Evolutionary conservation across 2,329 filamentous ascomycete species (phyloP).

Genomic region (Rutstroemia sp.): DNA sequence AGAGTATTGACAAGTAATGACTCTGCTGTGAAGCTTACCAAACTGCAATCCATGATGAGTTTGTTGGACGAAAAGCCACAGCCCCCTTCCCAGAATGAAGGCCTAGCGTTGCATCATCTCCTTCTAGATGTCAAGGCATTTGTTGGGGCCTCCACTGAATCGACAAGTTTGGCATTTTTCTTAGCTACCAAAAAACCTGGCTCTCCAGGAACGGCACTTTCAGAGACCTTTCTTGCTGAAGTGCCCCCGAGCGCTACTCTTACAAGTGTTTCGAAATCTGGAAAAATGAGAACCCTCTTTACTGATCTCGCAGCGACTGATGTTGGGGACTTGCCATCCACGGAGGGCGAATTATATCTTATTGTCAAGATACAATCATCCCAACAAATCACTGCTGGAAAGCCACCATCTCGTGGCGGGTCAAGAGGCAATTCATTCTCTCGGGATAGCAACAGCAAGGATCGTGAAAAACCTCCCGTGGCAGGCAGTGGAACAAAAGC

Average conservation of each 20-base stretch:
- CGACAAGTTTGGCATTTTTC: constrained; percentile 69
- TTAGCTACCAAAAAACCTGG: constrained; percentile 66
- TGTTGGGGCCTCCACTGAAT: constrained; percentile 66
- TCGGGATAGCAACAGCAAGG: constrained; percentile 20
- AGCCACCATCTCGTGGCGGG: constrained; percentile 22
- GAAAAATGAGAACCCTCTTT: constrained; percentile 77
- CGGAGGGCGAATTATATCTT: constrained; percentile 70
- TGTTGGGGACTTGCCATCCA: constrained; percentile 51
- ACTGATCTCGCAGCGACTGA: constrained; percentile 60
- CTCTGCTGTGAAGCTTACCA: constrained; percentile 84
- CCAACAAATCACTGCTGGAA: constrained; percentile 22
- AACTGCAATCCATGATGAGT: constrained; percentile 92
- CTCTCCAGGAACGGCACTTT: constrained; percentile 58
- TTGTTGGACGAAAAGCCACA: constrained; percentile 77
- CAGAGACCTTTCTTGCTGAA: constrained; percentile 76
- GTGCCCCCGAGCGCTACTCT: constrained; percentile 69
- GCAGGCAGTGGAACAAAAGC: constrained; percentile 42
- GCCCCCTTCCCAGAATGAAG: constrained; percentile 52
- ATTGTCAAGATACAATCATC: constrained; percentile 62
- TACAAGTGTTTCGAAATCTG: constrained; percentile 53
- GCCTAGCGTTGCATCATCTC: constrained; percentile 69
- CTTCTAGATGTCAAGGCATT: constrained; percentile 80
- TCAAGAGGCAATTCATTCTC: constrained; percentile 12
- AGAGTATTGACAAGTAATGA: constrained; percentile 86
- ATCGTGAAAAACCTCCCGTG: constrained; percentile 36